A percentile compares a stretch with the other conserved stretches of the same genome.
Conservation (phyloP, 2,329 filamentous ascomycete species). For the Blastomyces silverae region DNA sequence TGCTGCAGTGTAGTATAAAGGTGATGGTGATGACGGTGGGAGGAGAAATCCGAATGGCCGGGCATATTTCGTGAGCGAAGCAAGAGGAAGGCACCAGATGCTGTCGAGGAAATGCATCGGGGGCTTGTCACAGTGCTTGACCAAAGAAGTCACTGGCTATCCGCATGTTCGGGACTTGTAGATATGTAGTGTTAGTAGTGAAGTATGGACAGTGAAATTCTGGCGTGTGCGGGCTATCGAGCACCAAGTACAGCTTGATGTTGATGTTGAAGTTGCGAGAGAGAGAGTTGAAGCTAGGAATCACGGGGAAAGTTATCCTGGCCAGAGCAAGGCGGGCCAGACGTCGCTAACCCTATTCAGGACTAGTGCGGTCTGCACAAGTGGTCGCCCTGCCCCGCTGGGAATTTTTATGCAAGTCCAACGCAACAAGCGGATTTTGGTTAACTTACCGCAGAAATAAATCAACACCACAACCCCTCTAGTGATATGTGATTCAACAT, state of each 20-base stretch:
- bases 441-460: neutral
- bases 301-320: neutral
- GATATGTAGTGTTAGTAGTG: neutral
- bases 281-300: neutral
- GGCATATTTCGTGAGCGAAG: slow-evolving; percentile 14
- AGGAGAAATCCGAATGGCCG: slow-evolving; percentile 18
- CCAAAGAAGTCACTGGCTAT: slow-evolving; percentile 2
- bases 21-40: neutral
- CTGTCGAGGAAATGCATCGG: slow-evolving; percentile 1
- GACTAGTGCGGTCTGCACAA: neutral
- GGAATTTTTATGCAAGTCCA: slow-evolving; percentile 6
- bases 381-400: slow-evolving; percentile 1
- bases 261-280: neutral
- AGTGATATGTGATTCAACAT: neutral
- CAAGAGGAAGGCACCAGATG: neutral
- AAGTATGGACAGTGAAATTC: neutral
- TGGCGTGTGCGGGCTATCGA: neutral
- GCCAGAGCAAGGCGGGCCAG: neutral
- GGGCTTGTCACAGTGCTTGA: slow-evolving; percentile 5
- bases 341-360: neutral
- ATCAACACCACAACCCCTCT: neutral
- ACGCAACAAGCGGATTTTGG: neutral
- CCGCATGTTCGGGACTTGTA: slow-evolving; percentile 4
- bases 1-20: slow-evolving; percentile 8
- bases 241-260: neutral